Base-by-base conservation (phyloP, 1,284 basidiomycete genomes). In the Sanghuangporus sanghuang region DNA sequence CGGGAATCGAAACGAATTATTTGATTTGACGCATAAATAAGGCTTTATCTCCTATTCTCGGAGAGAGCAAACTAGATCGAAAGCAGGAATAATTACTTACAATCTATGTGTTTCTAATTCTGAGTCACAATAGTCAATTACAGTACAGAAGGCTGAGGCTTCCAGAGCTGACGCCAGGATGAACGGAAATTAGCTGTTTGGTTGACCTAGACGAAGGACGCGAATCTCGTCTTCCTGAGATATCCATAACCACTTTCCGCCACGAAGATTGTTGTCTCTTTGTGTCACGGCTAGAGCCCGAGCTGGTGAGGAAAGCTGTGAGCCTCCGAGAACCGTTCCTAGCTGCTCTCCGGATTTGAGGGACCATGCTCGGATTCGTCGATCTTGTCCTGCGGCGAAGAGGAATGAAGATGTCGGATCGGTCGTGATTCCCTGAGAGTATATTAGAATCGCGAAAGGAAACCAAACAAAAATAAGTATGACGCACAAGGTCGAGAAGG, bases 321-420 rank as follows among this genome's bases (percentile, higher is more conserved):
- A 61, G 55, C 56, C 32, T 60, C 62, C n/a, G 72, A 69, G 53
- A 66, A 59, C 32, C 6, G 46, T 21, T 9, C 62, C 62, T 1
- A 85, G 71, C 7, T 76, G 73, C 11, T 73, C 72, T 6, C 87
- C 89, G 3, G 79, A 81, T 6, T 72, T 77, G 6, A 91, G 70
- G 2, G 86, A 87, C 89, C 89, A 92, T 0, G 79, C 81, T 32
- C 86, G 79, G 72, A 90, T 76, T 67, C 80, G 74, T 68, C 79
- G 69, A 77, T 88, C 84, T 71, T 86, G 80, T 3, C 90, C 91
- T 0, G 86, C 87, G 3, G 85, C 85, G 68, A 93, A 93, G 14
- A 95, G 69, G 66, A 89, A 85, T 55, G 86, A 79, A 62, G 89
- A 81, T 2, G 74, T 73, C 0, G 83, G 79, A 66, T 90, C 87